Conservation (phyloP, 2,329 filamentous ascomycete species). For the Sclerotinia glacialis region DNA sequence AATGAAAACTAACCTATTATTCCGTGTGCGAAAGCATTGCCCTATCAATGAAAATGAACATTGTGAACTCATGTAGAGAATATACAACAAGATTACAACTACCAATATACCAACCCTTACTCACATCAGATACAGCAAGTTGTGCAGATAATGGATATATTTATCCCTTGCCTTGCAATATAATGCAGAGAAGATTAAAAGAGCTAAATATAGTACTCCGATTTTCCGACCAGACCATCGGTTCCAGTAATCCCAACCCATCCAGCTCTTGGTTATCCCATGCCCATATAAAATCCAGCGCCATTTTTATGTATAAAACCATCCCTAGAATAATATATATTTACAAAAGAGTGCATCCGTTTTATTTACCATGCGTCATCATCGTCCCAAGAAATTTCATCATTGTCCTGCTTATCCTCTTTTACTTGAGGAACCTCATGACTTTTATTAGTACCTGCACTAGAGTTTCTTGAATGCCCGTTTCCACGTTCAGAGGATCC, state of each 20-base stretch:
- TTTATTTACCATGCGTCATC: conserved; percentile 9
- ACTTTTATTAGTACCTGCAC: background rate
- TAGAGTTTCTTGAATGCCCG: background rate
- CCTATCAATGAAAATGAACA: background rate
- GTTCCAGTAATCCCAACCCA: background rate
- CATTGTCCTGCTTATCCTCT: background rate
- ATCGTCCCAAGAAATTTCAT: conserved; percentile 16
- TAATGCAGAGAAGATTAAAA: background rate
- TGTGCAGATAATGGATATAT: background rate
- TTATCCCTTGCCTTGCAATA: background rate
- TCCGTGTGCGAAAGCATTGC: background rate
- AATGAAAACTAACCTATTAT: too few relatives aligned
- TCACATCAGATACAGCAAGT: background rate
- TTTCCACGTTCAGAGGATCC: background rate
- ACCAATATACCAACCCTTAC: background rate
- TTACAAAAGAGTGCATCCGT: background rate
- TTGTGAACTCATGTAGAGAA: background rate
- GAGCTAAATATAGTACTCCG: background rate
- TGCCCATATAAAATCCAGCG: background rate
- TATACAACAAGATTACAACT: too few relatives aligned
- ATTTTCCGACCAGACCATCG: background rate
- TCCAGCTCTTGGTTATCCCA: conserved; percentile 11
- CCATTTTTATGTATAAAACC: background rate
- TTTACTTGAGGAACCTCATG: background rate
- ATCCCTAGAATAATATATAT: background rate